Base-by-base conservation (phyloP, 306 rosid species). In the Ochetophila trinervis region DNA sequence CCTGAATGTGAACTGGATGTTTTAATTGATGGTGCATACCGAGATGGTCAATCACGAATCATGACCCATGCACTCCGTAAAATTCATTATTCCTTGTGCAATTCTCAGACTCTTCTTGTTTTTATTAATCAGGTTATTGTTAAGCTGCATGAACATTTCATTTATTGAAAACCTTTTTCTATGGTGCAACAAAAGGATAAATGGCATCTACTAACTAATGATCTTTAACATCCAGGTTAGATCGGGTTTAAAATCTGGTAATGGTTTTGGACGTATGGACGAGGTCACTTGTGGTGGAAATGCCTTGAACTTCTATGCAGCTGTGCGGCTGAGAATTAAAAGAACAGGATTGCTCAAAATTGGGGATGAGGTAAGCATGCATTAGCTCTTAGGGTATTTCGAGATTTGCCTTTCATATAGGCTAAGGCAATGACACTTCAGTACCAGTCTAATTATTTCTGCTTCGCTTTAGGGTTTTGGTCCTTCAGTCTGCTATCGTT, bases 201-300 rank as follows among this genome's bases (percentile, higher is more conserved):
- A 69, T 51, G 65, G 10, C 9, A 24, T 61, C 35, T 73, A 63
- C 27, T 68, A 48, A 65, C 64, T 71, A 32, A 24, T 50, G 48
- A 23, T 67, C 50, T 68, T 68, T 54, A 53, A 24, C 45, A 19
- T 74, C 32, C 83, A 92, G 93, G 68, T 87, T 72, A 83, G 98
- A 61, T 82, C 77, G 13, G 71, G 79, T 67, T 80, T 80, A 23
- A 85, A 72, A 69, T 54, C 83, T 35, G 71, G 68, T 32, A 49
- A 72, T 56, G 85, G 70, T 35, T 53, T 60, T 71, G 86, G 87
- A 62, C 74, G 55, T 48, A 49, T 67, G 75, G 86, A 78, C 37
- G 98, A 87, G 79, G 91, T 87, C 48, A 89, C 95, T 30, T 87
- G 96, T 74, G 96, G 96, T 56, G 98, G 98, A 65, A 92, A 89